A percentile compares a stretch with the other conserved stretches of the same genome.
Conservation (phyloP, 2,329 filamentous ascomycete genomes). For the Dactylonectria macrodidyma region DNA sequence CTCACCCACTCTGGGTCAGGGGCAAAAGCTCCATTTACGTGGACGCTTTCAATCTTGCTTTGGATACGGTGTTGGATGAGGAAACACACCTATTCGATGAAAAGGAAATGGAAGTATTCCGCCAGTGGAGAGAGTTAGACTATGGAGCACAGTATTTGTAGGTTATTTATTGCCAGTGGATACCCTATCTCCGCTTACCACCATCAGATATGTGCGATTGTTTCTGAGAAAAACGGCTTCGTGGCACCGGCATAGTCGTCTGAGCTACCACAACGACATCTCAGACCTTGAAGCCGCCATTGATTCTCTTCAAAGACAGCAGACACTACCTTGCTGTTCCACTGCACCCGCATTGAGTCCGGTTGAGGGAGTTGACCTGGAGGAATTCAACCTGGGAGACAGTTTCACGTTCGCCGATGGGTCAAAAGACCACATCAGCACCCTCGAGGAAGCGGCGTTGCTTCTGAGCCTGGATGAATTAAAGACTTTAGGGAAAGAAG, state of each 20-base stretch:
- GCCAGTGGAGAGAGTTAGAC: slow-evolving; percentile 77
- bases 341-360: slow-evolving; percentile 33
- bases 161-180: slow-evolving; percentile 49
- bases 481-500: slow-evolving; percentile 86
- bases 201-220: slow-evolving; percentile 84
- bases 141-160: slow-evolving; percentile 95
- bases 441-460: slow-evolving; percentile 86
- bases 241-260: slow-evolving; percentile 86
- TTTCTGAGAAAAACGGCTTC: slow-evolving; percentile 92
- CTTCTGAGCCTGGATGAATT: slow-evolving; percentile 90
- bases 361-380: slow-evolving; percentile 53
- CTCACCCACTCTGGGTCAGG: slow-evolving; percentile 70
- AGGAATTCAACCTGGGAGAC: slow-evolving; percentile 64
- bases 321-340: slow-evolving; percentile 65
- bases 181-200: slow-evolving; percentile 27
- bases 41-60: slow-evolving; percentile 94
- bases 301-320: slow-evolving; percentile 70
- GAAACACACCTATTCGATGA: slow-evolving; percentile 90
- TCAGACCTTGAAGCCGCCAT: slow-evolving; percentile 79
- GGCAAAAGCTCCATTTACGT: slow-evolving; percentile 94
- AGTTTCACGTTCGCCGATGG: slow-evolving; percentile 85
- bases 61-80: slow-evolving; percentile 90
- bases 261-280: slow-evolving; percentile 89
- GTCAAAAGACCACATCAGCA: slow-evolving; percentile 80
- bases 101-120: slow-evolving; percentile 83